Evolutionary conservation across 2,329 filamentous ascomycete species (phyloP).

Genomic region (Stachybotrys chartarum): DNA sequence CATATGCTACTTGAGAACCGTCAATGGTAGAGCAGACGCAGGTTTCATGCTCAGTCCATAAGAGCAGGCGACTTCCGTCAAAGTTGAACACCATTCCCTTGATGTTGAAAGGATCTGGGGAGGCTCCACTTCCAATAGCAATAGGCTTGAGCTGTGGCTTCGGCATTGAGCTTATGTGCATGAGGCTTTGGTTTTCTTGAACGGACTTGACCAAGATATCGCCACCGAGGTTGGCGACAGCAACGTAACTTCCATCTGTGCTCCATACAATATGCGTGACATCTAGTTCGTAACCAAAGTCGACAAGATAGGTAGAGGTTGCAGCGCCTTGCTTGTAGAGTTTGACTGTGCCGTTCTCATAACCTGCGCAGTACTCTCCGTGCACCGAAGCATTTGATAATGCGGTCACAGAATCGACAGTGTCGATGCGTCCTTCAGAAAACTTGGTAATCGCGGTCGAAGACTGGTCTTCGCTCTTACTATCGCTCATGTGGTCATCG

Average conservation of each 20-base stretch:
- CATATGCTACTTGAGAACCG: no score
- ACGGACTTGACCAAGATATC: not conserved
- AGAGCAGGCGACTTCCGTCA: no score
- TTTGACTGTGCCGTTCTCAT: not conserved
- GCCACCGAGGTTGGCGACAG: not conserved
- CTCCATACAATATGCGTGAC: not conserved
- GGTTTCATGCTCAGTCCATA: no score
- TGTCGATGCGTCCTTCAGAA: no score
- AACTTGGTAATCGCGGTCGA: not conserved
- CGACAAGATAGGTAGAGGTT: not conserved
- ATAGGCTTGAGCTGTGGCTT: not conserved
- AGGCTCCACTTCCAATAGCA: no score
- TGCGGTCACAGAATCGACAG: no score
- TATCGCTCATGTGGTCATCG: no score
- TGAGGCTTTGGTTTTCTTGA: no score
- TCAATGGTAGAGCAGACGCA: no score
- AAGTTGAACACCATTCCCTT: no score
- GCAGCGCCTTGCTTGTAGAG: not conserved
- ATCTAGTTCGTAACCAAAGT: not conserved
- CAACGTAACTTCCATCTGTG: not conserved
- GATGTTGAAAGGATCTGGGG: no score
- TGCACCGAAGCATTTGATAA: not conserved
- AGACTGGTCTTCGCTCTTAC: no score
- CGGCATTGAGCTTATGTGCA: not conserved
- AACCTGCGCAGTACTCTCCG: not conserved